A percentile compares a stretch with the other conserved stretches of the same genome.
Conservation (phyloP, 2,329 filamentous ascomycete species). For the Mycosphaerelloides madeirae region DNA sequence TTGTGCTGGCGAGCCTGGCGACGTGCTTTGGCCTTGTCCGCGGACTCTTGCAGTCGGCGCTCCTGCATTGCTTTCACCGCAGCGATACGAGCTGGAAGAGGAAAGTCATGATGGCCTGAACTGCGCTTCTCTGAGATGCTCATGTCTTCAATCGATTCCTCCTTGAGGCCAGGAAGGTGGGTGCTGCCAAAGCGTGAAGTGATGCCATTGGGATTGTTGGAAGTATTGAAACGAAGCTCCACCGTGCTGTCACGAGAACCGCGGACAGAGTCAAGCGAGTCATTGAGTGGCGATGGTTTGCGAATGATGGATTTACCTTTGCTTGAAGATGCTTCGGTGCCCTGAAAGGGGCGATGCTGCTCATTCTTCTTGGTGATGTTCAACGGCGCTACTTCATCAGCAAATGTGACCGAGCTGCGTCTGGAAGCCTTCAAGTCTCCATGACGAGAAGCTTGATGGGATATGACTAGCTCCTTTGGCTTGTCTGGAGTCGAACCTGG, state of each 20-base stretch:
- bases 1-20: slow-evolving; percentile 28
- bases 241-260: slow-evolving; percentile 23
- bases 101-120: slow-evolving; percentile 16
- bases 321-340: slow-evolving; percentile 15
- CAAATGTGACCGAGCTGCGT: slow-evolving; percentile 30
- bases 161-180: slow-evolving; percentile 44
- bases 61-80: slow-evolving; percentile 35
- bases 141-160: slow-evolving; percentile 46
- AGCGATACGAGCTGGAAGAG: slow-evolving; percentile 31
- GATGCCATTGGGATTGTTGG: slow-evolving; percentile 17
- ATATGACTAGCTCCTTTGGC: slow-evolving; percentile 12
- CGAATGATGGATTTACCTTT: slow-evolving; percentile 26
- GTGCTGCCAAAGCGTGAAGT: slow-evolving; percentile 27
- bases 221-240: slow-evolving; percentile 23
- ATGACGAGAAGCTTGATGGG: slow-evolving; percentile 17
- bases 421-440: slow-evolving; percentile 14
- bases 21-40: slow-evolving; percentile 28
- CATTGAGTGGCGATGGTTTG: slow-evolving; percentile 25
- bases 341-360: slow-evolving; percentile 14
- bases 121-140: slow-evolving; percentile 31
- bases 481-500: slow-evolving; percentile 28
- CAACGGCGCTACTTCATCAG: slow-evolving; percentile 33
- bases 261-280: slow-evolving; percentile 16
- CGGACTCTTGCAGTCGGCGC: slow-evolving; percentile 29
- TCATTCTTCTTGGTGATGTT: slow-evolving; percentile 30